Percentiles rank a stretch among this genome's conserved stretches.
Evolutionary conservation across 345 rosid genomes (phyloP).

Genomic region (Barbarea vulgaris): DNA sequence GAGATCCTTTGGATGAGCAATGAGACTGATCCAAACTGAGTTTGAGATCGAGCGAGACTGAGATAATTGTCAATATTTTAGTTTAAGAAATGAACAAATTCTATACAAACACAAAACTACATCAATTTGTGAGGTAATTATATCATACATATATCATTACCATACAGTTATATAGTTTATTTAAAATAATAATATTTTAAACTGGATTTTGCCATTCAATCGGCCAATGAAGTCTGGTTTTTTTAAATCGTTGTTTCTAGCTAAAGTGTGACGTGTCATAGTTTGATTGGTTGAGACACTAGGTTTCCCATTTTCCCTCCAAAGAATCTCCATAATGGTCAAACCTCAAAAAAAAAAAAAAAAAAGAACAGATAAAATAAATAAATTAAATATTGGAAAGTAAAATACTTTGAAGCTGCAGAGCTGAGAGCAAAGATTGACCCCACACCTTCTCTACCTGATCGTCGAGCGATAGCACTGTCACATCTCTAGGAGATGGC

Average conservation of each 20-base stretch:
- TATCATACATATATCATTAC: too few relatives aligned
- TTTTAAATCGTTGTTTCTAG: background rate
- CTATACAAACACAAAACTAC: too few relatives aligned
- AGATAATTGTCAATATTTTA: too few relatives aligned
- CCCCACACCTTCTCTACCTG: background rate
- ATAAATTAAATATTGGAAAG: background rate
- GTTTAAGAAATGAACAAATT: too few relatives aligned
- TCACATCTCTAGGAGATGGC: conserved; percentile 3
- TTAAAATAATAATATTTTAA: too few relatives aligned
- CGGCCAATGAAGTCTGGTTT: background rate
- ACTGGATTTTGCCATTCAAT: too few relatives aligned
- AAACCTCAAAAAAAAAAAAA: background rate
- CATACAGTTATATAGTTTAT: too few relatives aligned
- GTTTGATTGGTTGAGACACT: background rate
- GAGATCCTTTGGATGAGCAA: too few relatives aligned
- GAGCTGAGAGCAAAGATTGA: background rate
- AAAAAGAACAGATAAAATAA: background rate
- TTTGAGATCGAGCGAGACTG: too few relatives aligned
- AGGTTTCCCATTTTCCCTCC: conserved; percentile 29
- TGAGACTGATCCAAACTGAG: too few relatives aligned
- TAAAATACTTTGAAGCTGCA: background rate
- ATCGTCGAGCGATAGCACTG: conserved; percentile 14
- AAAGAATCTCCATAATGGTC: background rate
- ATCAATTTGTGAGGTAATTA: too few relatives aligned
- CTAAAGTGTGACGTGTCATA: background rate